These are phyloP conservation scores for Cladosporium sp. DNA, from an alignment of 2,329 filamentous ascomycete genomes.

Conservation along the genomic window DNA sequence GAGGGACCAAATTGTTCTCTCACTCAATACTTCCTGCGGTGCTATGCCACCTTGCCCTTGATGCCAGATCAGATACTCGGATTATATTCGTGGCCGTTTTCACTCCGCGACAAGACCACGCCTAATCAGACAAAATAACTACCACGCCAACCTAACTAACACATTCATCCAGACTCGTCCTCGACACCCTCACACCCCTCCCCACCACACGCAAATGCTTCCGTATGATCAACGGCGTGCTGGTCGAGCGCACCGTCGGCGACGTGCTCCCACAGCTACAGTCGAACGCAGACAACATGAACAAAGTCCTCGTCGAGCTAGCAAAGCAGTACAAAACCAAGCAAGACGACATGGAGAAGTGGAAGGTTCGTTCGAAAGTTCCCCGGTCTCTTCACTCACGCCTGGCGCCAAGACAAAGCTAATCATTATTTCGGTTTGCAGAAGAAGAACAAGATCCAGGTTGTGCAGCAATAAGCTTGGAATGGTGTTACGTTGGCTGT, in stretches of 20 bases:
- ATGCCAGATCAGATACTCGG: not conserved
- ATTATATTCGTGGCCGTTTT: not conserved
- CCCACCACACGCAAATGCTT: slow-evolving; percentile 91
- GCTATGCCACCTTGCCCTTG: not conserved
- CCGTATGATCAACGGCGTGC: slow-evolving; percentile 95
- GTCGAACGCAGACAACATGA: slow-evolving; percentile 91
- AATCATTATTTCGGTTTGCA: slow-evolving; percentile 40
- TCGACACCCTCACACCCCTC: slow-evolving; percentile 85
- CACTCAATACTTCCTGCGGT: not conserved
- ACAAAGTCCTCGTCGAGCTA: slow-evolving; percentile 89
- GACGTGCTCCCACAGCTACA: slow-evolving; percentile 88
- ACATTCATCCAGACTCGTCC: slow-evolving; percentile 68
- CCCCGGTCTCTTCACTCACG: no score
- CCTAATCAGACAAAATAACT: not conserved
- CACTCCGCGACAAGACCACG: not conserved
- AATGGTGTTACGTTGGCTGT: not conserved
- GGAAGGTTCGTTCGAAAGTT: slow-evolving; percentile 69
- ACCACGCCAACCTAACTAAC: not conserved
- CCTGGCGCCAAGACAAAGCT: not conserved
- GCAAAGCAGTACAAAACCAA: slow-evolving; percentile 95
- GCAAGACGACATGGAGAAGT: slow-evolving; percentile 93
- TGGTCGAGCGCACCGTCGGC: slow-evolving; percentile 90
- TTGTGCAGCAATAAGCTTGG: slow-evolving; percentile 64
- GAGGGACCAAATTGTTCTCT: not conserved
- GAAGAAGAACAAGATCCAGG: slow-evolving; percentile 89